Conservation (phyloP, 1,139 yeast genomes). For the Nadsonia commutata region DNA sequence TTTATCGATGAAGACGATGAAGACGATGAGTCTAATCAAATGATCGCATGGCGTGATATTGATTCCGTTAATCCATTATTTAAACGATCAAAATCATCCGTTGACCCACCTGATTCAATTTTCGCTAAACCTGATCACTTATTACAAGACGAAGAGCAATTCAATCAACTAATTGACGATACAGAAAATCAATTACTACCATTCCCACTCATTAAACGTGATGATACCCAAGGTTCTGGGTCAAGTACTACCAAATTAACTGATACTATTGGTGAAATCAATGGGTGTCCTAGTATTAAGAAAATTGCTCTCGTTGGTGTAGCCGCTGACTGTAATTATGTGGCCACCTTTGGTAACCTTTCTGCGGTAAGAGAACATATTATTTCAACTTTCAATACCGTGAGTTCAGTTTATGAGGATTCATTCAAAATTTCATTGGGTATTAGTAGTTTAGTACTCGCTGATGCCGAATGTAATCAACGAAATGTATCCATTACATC, state of each 20-base stretch:
- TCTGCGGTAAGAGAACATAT: conserved; percentile 21
- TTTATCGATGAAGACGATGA: conserved; percentile 13
- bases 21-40: conserved; percentile 7
- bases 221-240: conserved; percentile 2
- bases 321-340: conserved; percentile 26
- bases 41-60: conserved; percentile 22
- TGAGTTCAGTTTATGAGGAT: conserved; percentile 23
- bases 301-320: conserved; percentile 24
- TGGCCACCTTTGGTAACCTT: conserved; percentile 18
- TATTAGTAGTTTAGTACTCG: conserved; percentile 14
- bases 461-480: conserved; percentile 5
- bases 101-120: not conserved
- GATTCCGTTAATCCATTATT: conserved; percentile 13
- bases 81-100: no score
- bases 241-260: conserved; percentile 12
- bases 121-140: not conserved
- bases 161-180: not conserved
- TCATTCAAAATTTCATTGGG: conserved; percentile 26
- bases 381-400: conserved; percentile 22
- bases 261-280: conserved; percentile 20
- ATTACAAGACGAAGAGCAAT: not conserved
- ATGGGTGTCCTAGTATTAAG: conserved; percentile 23
- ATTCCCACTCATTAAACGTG: not conserved
- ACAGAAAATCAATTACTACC: not conserved
- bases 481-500: conserved; percentile 16